Percentiles rank a stretch among this genome's conserved stretches.
Conservation (phyloP, 2,329 filamentous ascomycete genomes). For the Aureobasidium musti region DNA sequence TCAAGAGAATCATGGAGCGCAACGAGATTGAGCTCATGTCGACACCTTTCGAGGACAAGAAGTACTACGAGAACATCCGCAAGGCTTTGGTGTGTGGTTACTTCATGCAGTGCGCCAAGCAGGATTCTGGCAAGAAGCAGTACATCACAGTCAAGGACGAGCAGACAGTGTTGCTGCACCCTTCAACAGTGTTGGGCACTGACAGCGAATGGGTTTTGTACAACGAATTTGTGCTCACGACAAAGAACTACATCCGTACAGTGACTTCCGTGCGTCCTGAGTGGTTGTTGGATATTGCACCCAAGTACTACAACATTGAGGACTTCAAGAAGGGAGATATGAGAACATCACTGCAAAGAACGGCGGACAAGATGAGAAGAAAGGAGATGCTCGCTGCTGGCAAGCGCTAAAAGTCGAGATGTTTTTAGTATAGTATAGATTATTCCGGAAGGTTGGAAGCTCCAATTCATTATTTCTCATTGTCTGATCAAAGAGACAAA, state of each 20-base stretch:
- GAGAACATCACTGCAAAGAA: slow-evolving; percentile 63
- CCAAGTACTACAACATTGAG: slow-evolving; percentile 84
- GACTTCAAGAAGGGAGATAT: slow-evolving; percentile 84
- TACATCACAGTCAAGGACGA: slow-evolving; percentile 98
- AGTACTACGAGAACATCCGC: slow-evolving; percentile 97
- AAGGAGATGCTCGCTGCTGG: slow-evolving; percentile 30
- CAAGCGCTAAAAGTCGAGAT: slow-evolving; percentile 10
- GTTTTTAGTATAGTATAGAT: slow-evolving; percentile 8
- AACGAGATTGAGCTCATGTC: slow-evolving; percentile 82
- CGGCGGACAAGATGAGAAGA: slow-evolving; percentile 55
- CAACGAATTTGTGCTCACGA: slow-evolving; percentile 97
- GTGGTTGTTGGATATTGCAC: slow-evolving; percentile 96
- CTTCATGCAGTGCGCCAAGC: slow-evolving; percentile 99
- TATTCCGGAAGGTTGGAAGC: background rate
- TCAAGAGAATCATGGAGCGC: slow-evolving; percentile 96
- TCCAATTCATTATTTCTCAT: background rate
- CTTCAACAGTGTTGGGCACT: slow-evolving; percentile 82
- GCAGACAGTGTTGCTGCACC: slow-evolving; percentile 89
- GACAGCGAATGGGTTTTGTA: slow-evolving; percentile 98
- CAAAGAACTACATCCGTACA: slow-evolving; percentile 96
- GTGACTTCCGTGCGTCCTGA: slow-evolving; percentile 90
- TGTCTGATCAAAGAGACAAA: slow-evolving; percentile 11
- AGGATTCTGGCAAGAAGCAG: slow-evolving; percentile 80
- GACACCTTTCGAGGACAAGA: slow-evolving; percentile 89
- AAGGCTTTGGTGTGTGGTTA: slow-evolving; percentile 90